Base-by-base conservation (phyloP, 2,329 filamentous ascomycete species). In the Chaetomiaceae sp. region DNA sequence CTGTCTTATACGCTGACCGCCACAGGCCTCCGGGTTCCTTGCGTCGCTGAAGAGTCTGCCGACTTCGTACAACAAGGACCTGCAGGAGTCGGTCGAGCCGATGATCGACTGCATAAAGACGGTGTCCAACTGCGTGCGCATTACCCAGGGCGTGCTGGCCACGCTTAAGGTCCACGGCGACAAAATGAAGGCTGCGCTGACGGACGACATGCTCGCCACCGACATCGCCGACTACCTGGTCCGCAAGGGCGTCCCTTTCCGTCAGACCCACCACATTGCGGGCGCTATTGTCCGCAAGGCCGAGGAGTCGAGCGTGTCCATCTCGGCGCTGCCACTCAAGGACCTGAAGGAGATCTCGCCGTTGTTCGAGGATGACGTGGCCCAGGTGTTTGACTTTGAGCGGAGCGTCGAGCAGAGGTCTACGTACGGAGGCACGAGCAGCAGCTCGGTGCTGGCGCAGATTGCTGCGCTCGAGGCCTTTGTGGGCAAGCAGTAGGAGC, bases 41-140 rank as follows among this genome's bases (percentile, higher is more conserved):
- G 83, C 82, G 69, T 86, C 81, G 30, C 74, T 70, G 45, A 77
- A 78, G 64, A 84, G 84, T 46, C 77, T 93, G 22, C 86, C 87
- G 2, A 85, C 78, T 35, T 88, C 85, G 3, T 94, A 94, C 73
- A 91, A 94, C 73, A 95, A 94, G 68, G 88, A 95, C 65, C 68
- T 94, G n/a, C 88, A 95, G 67, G 88, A 95, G 68, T 84, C 80
- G 48, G 83, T 87, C 51, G 85, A 94, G 72, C 84, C 85, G n/a
- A 80, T 95, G 68, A 78, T 95, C 39, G 87, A 94, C 65, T 79
- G 83, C 63, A 78, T 90, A 66, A 86, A 89, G 75, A 91, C 87
- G 6, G 75, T 93, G 51, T 77, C 76, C 47, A 85, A 94, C 71
- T 88, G 84, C 60, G 76, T 94, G 45, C 81, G 84, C 65, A 95